Percentiles rank a stretch among this genome's conserved stretches.
Conservation (phyloP, 331 rosid species). For the Pyracantha coccinea region DNA sequence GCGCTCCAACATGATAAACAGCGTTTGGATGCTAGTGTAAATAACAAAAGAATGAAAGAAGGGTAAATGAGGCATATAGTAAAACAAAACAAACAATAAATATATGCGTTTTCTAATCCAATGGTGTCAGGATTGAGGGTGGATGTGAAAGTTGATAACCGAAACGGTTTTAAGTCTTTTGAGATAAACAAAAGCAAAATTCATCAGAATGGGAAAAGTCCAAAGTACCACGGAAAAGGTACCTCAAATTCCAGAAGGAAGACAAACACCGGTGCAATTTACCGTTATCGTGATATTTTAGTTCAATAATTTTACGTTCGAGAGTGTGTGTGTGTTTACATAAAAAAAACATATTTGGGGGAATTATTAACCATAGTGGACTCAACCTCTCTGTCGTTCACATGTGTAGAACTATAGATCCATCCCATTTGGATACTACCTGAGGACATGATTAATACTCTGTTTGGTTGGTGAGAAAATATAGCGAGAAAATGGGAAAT, state of each 20-base stretch:
- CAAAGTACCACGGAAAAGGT: slow-evolving; percentile 47
- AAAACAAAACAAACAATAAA: background rate
- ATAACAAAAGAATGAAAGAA: background rate
- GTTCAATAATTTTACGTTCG: too few relatives aligned
- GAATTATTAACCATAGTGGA: background rate
- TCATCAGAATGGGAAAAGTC: background rate
- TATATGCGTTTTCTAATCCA: too few relatives aligned
- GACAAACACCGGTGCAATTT: background rate
- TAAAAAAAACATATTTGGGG: background rate
- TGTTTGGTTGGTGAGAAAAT: slow-evolving; percentile 27
- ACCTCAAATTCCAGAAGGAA: slow-evolving; percentile 11
- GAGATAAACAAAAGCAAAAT: background rate
- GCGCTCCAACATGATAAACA: background rate
- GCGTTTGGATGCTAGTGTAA: background rate
- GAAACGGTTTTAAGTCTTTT: slow-evolving; percentile 12
- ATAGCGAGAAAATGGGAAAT: background rate
- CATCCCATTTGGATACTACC: background rate
- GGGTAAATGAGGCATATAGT: slow-evolving; percentile 17
- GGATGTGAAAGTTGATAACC: slow-evolving; percentile 19
- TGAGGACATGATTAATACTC: background rate
- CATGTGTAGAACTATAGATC: slow-evolving; percentile 54
- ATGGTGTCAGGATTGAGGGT: slow-evolving; percentile 7
- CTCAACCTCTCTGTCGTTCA: slow-evolving; percentile 13
- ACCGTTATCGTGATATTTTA: too few relatives aligned
- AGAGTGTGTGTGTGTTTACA: background rate